A percentile compares a stretch with the other conserved stretches of the same genome.
Evolutionary conservation across 148 eudicot species (phyloP).

Genomic region (Oxyria digyna): DNA sequence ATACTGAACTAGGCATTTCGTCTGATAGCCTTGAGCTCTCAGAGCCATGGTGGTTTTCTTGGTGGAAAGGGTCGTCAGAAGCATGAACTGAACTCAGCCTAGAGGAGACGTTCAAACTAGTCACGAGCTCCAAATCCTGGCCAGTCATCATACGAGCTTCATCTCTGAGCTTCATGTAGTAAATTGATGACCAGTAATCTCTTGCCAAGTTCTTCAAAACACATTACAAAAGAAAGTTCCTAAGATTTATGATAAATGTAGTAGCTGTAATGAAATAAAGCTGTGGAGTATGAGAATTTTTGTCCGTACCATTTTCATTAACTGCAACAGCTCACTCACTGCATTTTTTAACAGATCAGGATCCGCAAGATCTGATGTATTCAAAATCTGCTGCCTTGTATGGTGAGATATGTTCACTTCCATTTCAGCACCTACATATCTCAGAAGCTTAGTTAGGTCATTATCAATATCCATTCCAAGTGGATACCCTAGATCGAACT

Average conservation of each 20-base stretch:
- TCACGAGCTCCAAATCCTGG: constrained; percentile 42
- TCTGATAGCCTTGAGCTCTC: background rate
- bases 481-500: background rate
- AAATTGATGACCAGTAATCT: constrained; percentile 74
- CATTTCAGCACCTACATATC: constrained; percentile 64
- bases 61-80: constrained; percentile 74
- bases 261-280: background rate
- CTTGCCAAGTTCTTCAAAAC: constrained; percentile 53
- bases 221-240: background rate
- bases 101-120: constrained; percentile 54
- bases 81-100: constrained; percentile 58
- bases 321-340: constrained; percentile 55
- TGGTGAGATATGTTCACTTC: constrained; percentile 84
- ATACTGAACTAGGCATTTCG: background rate
- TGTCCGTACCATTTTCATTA: constrained; percentile 57
- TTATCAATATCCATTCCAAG: background rate
- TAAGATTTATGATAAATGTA: background rate
- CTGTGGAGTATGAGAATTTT: background rate
- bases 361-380: constrained; percentile 59
- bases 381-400: constrained; percentile 62
- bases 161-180: constrained; percentile 51
- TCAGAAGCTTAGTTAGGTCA: background rate
- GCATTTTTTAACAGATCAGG: constrained; percentile 60
- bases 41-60: constrained; percentile 26
- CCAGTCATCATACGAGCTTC: constrained; percentile 27